Evolutionary conservation across 2,329 filamentous ascomycete species (phyloP).

Genomic region (Canariomyces notabilis): DNA sequence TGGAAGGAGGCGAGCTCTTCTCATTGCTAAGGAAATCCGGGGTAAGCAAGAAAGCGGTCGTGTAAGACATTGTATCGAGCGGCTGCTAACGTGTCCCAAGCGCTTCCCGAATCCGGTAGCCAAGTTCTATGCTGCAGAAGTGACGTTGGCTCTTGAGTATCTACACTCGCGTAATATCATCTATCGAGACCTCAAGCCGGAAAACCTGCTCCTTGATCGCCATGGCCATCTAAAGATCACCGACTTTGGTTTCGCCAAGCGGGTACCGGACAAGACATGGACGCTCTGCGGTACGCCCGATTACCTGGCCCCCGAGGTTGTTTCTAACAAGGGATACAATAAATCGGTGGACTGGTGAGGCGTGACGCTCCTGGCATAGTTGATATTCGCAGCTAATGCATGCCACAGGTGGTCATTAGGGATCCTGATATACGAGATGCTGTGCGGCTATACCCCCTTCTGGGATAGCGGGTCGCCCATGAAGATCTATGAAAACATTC

Average conservation of each 20-base stretch:
- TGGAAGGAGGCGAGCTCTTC: slow-evolving; percentile 96
- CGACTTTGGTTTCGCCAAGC: slow-evolving; percentile 97
- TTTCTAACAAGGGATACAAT: slow-evolving; percentile 99
- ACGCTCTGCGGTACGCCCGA: slow-evolving; percentile 96
- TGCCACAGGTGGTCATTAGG: slow-evolving; percentile 85
- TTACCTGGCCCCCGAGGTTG: slow-evolving; percentile 94
- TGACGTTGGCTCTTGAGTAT: slow-evolving; percentile 92
- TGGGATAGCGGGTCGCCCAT: slow-evolving; percentile 97
- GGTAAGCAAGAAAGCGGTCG: slow-evolving; percentile 40
- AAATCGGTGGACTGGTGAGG: slow-evolving; percentile 97
- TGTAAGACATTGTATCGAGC: neutral
- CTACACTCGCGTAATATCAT: slow-evolving; percentile 94
- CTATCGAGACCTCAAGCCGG: slow-evolving; percentile 94
- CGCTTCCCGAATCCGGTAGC: slow-evolving; percentile 97
- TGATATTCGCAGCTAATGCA: slow-evolving; percentile 11
- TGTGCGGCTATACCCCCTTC: slow-evolving; percentile 97
- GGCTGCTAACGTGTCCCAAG: slow-evolving; percentile 43
- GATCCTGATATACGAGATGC: slow-evolving; percentile 98
- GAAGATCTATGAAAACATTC: slow-evolving; percentile 99
- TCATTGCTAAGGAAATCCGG: slow-evolving; percentile 92
- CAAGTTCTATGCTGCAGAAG: slow-evolving; percentile 98
- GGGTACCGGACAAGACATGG: slow-evolving; percentile 98
- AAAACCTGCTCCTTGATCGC: slow-evolving; percentile 85
- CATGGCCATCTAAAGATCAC: slow-evolving; percentile 96
- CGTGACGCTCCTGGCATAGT: neutral